Percentiles rank a stretch among this genome's conserved stretches.
Conservation (phyloP, 2,329 filamentous ascomycete species). For the Penicillium sp. region DNA sequence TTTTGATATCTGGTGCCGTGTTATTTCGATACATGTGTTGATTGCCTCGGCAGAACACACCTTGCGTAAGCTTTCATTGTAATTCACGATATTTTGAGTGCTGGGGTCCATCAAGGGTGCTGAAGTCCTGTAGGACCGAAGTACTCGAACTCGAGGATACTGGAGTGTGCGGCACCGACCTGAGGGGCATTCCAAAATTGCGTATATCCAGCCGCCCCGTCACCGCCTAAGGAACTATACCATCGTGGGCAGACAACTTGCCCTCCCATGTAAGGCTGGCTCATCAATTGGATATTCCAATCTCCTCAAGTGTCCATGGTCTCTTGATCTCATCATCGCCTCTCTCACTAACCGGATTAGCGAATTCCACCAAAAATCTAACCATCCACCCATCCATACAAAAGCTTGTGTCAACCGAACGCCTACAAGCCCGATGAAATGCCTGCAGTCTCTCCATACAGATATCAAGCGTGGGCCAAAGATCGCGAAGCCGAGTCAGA, state of each 20-base stretch:
- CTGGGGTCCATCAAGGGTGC: neutral
- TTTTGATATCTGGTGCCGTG: slow-evolving; percentile 39
- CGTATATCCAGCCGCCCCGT: neutral
- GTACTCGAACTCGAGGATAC: neutral
- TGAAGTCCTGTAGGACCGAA: neutral
- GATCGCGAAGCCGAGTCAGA: slow-evolving; percentile 42
- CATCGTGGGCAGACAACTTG: no score
- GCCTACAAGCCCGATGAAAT: slow-evolving; percentile 47
- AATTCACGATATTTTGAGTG: slow-evolving; percentile 8
- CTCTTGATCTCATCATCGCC: neutral
- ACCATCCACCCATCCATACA: slow-evolving; percentile 48
- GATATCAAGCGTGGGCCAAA: slow-evolving; percentile 46
- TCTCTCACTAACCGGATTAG: slow-evolving; percentile 13
- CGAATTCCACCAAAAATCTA: slow-evolving; percentile 33
- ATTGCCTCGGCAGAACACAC: neutral
- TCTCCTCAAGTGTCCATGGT: neutral
- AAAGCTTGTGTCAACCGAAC: slow-evolving; percentile 41
- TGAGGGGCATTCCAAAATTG: neutral
- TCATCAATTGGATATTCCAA: neutral
- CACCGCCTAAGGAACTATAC: slow-evolving; percentile 1
- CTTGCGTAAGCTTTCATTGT: slow-evolving; percentile 22
- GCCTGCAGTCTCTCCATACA: slow-evolving; percentile 43
- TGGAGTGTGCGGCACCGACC: neutral
- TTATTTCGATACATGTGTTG: neutral
- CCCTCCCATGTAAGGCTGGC: neutral